Percentiles rank a stretch among this genome's conserved stretches.
Evolutionary conservation across 2,329 filamentous ascomycete species (phyloP).

Genomic region (Pestalotiopsis sp.): DNA sequence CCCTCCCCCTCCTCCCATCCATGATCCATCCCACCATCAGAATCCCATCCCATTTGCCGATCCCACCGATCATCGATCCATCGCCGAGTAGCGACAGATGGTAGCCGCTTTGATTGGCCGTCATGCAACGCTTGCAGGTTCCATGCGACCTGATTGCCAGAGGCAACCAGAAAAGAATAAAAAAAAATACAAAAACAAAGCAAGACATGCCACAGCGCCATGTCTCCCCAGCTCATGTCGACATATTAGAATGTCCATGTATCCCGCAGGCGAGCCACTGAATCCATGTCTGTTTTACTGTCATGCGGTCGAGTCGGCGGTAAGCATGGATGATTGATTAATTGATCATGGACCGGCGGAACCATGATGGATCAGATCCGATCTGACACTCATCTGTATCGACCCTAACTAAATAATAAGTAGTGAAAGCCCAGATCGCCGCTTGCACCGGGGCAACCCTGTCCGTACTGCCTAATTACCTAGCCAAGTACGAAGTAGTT

Average conservation of each 20-base stretch:
- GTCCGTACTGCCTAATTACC: too few relatives aligned
- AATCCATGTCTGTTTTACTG: too few relatives aligned
- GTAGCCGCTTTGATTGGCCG: not conserved
- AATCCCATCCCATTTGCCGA: not conserved
- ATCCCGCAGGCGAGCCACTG: too few relatives aligned
- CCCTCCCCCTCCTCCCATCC: not conserved
- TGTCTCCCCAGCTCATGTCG: too few relatives aligned
- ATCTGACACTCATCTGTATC: too few relatives aligned
- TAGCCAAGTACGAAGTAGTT: too few relatives aligned
- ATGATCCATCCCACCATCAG: not conserved
- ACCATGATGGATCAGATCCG: not conserved
- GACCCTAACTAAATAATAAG: too few relatives aligned
- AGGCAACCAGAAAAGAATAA: not conserved
- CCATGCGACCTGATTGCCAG: conserved; percentile 6
- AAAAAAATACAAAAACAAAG: not conserved
- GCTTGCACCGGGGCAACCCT: too few relatives aligned
- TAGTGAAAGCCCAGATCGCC: too few relatives aligned
- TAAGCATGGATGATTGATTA: not conserved
- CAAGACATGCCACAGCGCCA: not conserved
- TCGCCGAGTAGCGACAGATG: not conserved
- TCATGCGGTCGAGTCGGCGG: not conserved
- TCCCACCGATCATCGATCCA: not conserved
- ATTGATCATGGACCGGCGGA: not conserved
- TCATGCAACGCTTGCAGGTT: not conserved
- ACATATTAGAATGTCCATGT: too few relatives aligned